Evolutionary conservation across 2,329 filamentous ascomycete genomes (phyloP).

Genomic region (Chaetomiaceae sp.): DNA sequence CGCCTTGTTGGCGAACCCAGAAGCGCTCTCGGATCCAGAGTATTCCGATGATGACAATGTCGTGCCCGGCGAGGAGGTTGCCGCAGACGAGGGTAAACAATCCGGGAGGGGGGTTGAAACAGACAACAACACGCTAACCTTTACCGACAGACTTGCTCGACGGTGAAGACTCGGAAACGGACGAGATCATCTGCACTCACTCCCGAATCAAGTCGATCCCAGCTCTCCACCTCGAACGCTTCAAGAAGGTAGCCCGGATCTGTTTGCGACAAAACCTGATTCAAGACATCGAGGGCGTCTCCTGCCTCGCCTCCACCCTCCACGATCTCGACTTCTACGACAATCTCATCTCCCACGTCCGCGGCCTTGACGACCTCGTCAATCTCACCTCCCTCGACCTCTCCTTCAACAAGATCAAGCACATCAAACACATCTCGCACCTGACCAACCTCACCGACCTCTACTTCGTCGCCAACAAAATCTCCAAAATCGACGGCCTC

Average conservation of each 20-base stretch:
- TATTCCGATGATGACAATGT: conserved; percentile 71
- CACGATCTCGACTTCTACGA: conserved; percentile 93
- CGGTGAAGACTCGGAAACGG: conserved; percentile 54
- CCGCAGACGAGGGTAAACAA: conserved; percentile 77
- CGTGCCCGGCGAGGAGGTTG: conserved; percentile 67
- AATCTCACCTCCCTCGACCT: conserved; percentile 79
- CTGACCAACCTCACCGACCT: conserved; percentile 75
- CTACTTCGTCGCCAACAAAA: conserved; percentile 94
- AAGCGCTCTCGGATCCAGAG: conserved; percentile 78
- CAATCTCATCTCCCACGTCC: conserved; percentile 85
- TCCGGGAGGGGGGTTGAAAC: not conserved
- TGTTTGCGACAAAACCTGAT: conserved; percentile 94
- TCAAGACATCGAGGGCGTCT: conserved; percentile 70
- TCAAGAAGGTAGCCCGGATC: conserved; percentile 68
- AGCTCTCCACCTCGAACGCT: conserved; percentile 76
- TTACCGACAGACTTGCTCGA: conserved; percentile 52
- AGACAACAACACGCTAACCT: conserved; percentile 4
- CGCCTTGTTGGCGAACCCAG: conserved; percentile 67
- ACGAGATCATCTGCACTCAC: conserved; percentile 90
- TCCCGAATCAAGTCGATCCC: conserved; percentile 75
- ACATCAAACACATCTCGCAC: conserved; percentile 84
- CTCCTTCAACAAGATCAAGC: conserved; percentile 99
- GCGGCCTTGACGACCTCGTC: conserved; percentile 72
- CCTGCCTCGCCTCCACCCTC: conserved; percentile 60
- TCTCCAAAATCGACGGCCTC: conserved; percentile 79